Conservation (phyloP, 331 rosid genomes). For the Prunus yedoensis region DNA sequence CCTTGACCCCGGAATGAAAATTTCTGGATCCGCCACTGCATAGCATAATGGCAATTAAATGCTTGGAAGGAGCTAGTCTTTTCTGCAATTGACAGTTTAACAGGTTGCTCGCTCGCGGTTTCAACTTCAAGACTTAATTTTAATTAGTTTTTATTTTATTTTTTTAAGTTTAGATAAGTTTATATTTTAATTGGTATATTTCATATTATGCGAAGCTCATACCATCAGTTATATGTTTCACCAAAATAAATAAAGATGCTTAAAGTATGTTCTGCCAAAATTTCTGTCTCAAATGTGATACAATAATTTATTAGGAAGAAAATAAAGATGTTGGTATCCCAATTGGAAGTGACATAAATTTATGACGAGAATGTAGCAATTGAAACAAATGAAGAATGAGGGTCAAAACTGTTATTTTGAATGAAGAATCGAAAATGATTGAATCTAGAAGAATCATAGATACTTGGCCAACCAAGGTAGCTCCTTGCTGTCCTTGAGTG, state of each 20-base stretch:
- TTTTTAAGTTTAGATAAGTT: no score
- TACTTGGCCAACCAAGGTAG: conserved; percentile 88
- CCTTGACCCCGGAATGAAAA: no score
- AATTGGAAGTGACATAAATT: not conserved
- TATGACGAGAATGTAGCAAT: not conserved
- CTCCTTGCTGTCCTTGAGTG: conserved; percentile 81
- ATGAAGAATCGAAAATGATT: conserved; percentile 1
- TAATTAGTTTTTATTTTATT: no score
- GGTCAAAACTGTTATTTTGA: conserved; percentile 24
- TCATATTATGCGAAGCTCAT: no score
- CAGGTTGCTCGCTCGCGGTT: no score
- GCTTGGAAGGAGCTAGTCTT: no score
- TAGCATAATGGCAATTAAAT: no score
- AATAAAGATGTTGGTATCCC: not conserved
- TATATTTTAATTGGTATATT: no score
- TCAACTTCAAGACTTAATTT: no score
- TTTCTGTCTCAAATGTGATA: not conserved
- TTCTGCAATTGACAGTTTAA: no score
- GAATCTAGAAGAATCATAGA: conserved; percentile 37
- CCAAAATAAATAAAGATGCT: not conserved
- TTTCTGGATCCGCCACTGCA: no score
- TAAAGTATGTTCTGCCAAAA: not conserved
- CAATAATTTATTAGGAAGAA: not conserved
- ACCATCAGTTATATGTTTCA: no score
- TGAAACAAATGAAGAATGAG: not conserved